phyloP scores from a whole-genome alignment of 371 early-diverging fungal genomes.

The Blastocladiella emersonii region DNA sequence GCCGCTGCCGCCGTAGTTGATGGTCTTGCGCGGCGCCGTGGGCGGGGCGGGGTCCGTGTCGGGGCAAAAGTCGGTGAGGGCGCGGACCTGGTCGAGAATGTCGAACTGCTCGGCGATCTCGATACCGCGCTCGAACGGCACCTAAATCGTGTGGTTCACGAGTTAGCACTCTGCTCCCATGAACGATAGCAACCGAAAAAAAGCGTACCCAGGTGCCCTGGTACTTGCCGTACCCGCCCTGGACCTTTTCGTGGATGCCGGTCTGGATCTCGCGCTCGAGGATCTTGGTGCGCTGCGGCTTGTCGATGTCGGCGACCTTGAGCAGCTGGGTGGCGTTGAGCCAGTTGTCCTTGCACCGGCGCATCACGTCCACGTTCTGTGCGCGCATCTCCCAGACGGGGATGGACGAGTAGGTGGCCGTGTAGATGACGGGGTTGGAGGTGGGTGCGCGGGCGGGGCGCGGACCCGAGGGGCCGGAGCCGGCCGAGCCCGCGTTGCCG shows the following conservation, averaged over 20 bases:
- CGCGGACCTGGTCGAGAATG: neutral
- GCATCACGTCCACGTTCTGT: slow-evolving; percentile 68
- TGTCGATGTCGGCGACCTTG: slow-evolving; percentile 84
- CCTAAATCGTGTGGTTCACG: slow-evolving; percentile 28
- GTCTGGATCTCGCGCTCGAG: slow-evolving; percentile 69
- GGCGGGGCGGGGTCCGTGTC: neutral
- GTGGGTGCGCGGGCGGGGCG: too few species aligned
- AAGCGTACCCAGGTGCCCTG: slow-evolving; percentile 66
- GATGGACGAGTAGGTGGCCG: neutral
- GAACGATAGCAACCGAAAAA: neutral
- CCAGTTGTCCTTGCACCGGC: slow-evolving; percentile 63
- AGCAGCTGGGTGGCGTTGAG: slow-evolving; percentile 89
- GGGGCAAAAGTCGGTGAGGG: neutral
- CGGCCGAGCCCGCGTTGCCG: too few species aligned
- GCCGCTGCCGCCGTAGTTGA: neutral
- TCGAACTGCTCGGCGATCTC: slow-evolving; percentile 34
- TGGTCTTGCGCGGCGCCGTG: neutral
- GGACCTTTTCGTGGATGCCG: slow-evolving; percentile 78
- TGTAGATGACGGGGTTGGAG: neutral
- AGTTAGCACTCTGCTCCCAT: neutral
- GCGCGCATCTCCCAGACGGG: neutral
- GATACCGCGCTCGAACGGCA: slow-evolving; percentile 69
- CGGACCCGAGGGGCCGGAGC: too few species aligned
- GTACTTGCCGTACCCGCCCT: slow-evolving; percentile 92
- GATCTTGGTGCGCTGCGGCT: slow-evolving; percentile 73